Conservation (phyloP, 768 basidiomycete genomes). For the Xerocomus brunneocitrinus region DNA sequence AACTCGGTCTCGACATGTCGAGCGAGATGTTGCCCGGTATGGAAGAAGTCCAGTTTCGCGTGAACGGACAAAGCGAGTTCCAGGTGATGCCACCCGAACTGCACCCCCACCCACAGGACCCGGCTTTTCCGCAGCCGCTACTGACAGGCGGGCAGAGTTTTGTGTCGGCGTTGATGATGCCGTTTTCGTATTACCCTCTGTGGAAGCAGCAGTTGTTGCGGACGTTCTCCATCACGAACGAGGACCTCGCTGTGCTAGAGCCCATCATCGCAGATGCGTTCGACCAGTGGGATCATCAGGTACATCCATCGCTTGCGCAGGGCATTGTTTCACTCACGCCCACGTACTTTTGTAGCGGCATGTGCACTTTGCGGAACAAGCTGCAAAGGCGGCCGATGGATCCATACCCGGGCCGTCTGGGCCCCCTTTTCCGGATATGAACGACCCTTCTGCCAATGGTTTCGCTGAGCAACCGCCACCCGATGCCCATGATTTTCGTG, state of each 20-base stretch:
- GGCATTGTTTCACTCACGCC: not conserved
- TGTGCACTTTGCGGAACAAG: constrained; percentile 42
- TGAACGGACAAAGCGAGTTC: constrained; percentile 42
- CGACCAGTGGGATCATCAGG: constrained; percentile 83
- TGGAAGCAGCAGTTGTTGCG: constrained; percentile 74
- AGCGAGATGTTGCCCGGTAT: constrained; percentile 62
- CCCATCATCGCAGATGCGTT: constrained; percentile 80
- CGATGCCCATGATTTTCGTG: constrained; percentile 53
- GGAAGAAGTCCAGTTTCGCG: constrained; percentile 64
- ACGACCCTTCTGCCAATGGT: constrained; percentile 26
- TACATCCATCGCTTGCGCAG: constrained; percentile 30
- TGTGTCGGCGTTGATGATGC: constrained; percentile 70
- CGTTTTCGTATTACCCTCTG: constrained; percentile 69
- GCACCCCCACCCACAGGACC: constrained; percentile 42
- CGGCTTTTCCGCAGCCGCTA: constrained; percentile 55
- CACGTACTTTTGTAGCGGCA: constrained; percentile 35
- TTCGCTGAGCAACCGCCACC: constrained; percentile 30
- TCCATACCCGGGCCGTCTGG: constrained; percentile 26
- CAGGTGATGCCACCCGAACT: constrained; percentile 36
- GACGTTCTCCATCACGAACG: constrained; percentile 68
- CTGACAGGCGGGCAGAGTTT: constrained; percentile 67
- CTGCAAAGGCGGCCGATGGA: constrained; percentile 28
- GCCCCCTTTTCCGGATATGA: constrained; percentile 30
- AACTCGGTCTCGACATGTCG: constrained; percentile 79
- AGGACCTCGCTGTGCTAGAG: constrained; percentile 74